phyloP scores from a whole-genome alignment of 352 stramenopile species.

The Globisporangium solare region DNA sequence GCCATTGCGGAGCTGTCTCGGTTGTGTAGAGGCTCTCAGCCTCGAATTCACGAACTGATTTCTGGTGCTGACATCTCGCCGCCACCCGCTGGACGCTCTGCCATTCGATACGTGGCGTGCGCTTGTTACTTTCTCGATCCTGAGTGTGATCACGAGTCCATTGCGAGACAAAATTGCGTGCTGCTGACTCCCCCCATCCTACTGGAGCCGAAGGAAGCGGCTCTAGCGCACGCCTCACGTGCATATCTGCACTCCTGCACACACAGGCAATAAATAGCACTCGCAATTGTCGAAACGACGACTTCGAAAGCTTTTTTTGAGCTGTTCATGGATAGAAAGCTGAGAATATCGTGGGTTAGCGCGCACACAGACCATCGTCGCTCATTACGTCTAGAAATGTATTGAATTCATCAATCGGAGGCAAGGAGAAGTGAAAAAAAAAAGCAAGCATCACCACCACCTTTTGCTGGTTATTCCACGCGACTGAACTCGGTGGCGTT shows the following conservation, averaged over 20 bases:
- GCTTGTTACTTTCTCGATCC: not conserved
- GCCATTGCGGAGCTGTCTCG: constrained; percentile 7
- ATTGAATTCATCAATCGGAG: not conserved
- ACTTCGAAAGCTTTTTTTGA: not conserved
- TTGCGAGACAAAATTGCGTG: constrained; percentile 25
- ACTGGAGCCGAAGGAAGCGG: not conserved
- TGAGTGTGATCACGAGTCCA: constrained; percentile 21
- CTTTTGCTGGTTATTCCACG: constrained; percentile 41
- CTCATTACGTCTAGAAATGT: not conserved
- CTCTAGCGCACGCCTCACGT: not conserved
- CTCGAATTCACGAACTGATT: constrained; percentile 12
- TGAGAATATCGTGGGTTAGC: not conserved
- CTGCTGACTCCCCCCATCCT: constrained; percentile 20
- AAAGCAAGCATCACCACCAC: not conserved
- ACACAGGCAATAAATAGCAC: not conserved
- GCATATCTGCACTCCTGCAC: not conserved
- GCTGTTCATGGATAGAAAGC: not conserved
- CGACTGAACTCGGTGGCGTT: constrained; percentile 83
- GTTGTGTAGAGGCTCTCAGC: constrained; percentile 16
- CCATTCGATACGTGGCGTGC: constrained; percentile 12
- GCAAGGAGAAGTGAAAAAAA: too few species aligned
- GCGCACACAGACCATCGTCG: not conserved
- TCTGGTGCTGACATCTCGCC: constrained; percentile 12
- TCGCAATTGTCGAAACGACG: not conserved
- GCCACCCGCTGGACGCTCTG: constrained; percentile 24